Evolutionary conservation across 805 yeast species (phyloP), one percentile per base, ranked within the genome.

Genomic region (Wickerhamiella vanderwaltii): DNA sequence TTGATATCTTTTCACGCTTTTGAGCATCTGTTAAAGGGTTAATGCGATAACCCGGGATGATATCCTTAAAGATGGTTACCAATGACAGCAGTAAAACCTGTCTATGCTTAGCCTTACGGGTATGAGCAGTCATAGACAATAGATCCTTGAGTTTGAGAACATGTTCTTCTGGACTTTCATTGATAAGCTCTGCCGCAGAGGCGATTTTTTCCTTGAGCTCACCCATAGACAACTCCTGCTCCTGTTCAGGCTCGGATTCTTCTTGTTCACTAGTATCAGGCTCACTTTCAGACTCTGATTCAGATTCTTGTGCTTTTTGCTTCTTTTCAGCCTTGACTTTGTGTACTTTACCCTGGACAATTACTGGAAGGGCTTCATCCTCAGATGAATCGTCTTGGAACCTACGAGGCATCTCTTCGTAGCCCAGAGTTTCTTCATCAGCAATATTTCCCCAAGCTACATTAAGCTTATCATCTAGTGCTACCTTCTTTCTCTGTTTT

Each of bases 131-230:
- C 31, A 47, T 19, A 6, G 39, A 41, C n/a, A 46, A 38, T 11
- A 62, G 66, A 55, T 87, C 73, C 2, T 80, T 69, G 9, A 87
- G 64, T 22, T 75, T 65, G 11, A 71, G 56, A 6, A 79, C 67
- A 53, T 87, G 73, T 53, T 84, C 94, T 58, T 91, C 97, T 5
- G 97, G 95, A 45, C 84, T 83, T 56, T 86, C 94, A 52, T 75
- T 75, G 26, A 88, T 62, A 31, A 71, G 71, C 29, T 83, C 81
- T 1, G 94, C 95, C 37, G 79, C 59, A 15, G 72, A 75, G 0
- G 97, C 95, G 31, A 91, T 72, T 43, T 81, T 83, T 61, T 86
- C 96, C 53, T 86, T 82, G 31, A 81, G 65, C 44, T 72, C 69
- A 5, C 68, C 51, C 19, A 83, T 64, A 11, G 70, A 53, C 45